Evolutionary conservation across 2,329 filamentous ascomycete genomes (phyloP).

Genomic region (Penicillium sp.): DNA sequence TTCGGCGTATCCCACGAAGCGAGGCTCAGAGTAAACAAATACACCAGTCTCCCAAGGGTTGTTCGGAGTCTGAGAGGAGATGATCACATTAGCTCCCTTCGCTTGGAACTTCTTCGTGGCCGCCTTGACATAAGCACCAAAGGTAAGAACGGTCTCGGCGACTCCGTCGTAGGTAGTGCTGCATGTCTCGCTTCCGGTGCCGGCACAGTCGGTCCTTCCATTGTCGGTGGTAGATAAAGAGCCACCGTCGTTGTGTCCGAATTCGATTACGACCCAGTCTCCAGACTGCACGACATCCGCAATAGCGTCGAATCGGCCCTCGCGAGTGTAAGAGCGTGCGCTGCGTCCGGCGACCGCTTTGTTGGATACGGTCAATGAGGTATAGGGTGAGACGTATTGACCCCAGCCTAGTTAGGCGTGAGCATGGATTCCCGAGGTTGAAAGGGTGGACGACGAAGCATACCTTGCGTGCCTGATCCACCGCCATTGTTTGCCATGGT

Average conservation of each 20-base stretch:
- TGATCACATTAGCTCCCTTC: conserved; percentile 63
- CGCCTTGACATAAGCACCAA: conserved; percentile 60
- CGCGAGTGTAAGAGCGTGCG: conserved; percentile 66
- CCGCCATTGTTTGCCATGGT: conserved; percentile 34
- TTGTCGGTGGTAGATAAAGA: conserved; percentile 59
- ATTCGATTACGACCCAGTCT: conserved; percentile 71
- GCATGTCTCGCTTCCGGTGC: conserved; percentile 57
- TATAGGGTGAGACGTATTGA: conserved; percentile 58
- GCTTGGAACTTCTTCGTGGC: conserved; percentile 56
- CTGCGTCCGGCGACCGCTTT: conserved; percentile 67
- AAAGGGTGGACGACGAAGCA: neutral
- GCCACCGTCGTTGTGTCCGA: conserved; percentile 73
- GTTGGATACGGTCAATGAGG: conserved; percentile 58
- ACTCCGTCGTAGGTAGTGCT: conserved; percentile 54
- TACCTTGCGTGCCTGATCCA: conserved; percentile 29
- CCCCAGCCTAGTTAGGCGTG: conserved; percentile 59
- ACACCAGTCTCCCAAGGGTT: conserved; percentile 63
- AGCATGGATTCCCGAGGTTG: neutral
- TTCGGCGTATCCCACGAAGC: conserved; percentile 61
- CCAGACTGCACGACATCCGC: conserved; percentile 55
- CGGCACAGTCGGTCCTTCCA: conserved; percentile 61
- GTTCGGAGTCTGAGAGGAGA: conserved; percentile 62
- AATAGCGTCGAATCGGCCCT: conserved; percentile 65
- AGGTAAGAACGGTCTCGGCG: conserved; percentile 61
- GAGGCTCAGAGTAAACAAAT: conserved; percentile 50